phyloP scores from a whole-genome alignment of 2,329 filamentous ascomycete species.

The Penicillium sp. region DNA sequence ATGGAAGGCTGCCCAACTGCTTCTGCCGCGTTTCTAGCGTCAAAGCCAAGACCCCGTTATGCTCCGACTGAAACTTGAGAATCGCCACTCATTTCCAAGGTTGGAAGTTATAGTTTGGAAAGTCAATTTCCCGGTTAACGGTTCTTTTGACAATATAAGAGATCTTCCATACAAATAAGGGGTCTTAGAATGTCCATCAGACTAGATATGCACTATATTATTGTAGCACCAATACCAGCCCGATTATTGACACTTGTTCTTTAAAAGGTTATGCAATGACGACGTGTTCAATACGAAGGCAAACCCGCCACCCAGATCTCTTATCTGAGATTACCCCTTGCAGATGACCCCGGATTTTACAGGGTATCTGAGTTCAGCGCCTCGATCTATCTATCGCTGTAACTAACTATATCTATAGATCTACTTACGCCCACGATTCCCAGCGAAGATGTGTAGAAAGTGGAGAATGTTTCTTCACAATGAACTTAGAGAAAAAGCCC shows the following conservation, averaged over 20 bases:
- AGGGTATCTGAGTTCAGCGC: not conserved
- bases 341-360: slow-evolving; percentile 21
- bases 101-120: not conserved
- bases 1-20: slow-evolving; percentile 18
- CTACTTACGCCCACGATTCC: not conserved
- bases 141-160: not conserved
- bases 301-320: slow-evolving; percentile 14
- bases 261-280: not conserved
- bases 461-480: not conserved
- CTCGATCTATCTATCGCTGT: slow-evolving; percentile 12
- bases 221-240: not conserved
- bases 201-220: not conserved
- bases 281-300: not conserved
- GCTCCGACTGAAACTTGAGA: slow-evolving; percentile 18
- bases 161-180: not conserved
- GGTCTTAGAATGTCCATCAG: not conserved
- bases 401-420: not conserved
- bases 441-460: not conserved
- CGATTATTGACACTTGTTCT: not conserved
- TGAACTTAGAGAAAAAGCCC: slow-evolving; percentile 2
- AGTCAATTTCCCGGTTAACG: not conserved
- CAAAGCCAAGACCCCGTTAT: slow-evolving; percentile 30
- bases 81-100: not conserved
- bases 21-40: slow-evolving; percentile 37
- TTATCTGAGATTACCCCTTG: slow-evolving; percentile 22